Evolutionary conservation across 208 protist genomes (phyloP).

Genomic region (Leishmania amazonensis): DNA sequence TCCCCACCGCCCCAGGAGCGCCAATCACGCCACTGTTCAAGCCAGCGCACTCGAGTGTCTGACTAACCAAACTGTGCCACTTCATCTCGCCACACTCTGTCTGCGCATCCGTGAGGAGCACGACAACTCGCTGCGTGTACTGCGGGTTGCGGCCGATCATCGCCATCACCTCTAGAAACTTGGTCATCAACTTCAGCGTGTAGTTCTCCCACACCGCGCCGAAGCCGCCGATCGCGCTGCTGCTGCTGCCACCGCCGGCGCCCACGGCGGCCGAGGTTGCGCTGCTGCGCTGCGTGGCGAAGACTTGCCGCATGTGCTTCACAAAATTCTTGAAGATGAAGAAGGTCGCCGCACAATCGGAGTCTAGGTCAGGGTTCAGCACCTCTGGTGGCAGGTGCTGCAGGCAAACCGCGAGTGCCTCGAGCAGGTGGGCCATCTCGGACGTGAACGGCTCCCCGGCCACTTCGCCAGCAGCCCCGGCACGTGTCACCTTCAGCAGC

Average conservation of each 20-base stretch:
- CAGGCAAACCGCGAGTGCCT: conserved; percentile 69
- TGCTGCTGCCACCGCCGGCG: not conserved
- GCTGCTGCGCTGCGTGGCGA: conserved; percentile 56
- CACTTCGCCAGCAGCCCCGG: conserved; percentile 24
- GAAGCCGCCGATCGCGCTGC: not conserved
- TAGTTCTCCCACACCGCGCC: conserved; percentile 72
- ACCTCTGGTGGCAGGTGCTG: conserved; percentile 75
- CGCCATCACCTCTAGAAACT: conserved; percentile 78
- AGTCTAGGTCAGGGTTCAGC: conserved; percentile 77
- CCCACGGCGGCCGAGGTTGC: not conserved
- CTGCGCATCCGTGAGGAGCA: conserved; percentile 71
- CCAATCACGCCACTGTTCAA: conserved; percentile 34
- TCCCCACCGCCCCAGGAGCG: not conserved
- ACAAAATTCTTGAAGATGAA: conserved; percentile 88
- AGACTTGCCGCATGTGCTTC: conserved; percentile 69
- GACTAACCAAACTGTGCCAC: conserved; percentile 68
- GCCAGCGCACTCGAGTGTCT: conserved; percentile 79
- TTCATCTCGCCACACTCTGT: conserved; percentile 72
- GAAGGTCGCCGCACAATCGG: conserved; percentile 83
- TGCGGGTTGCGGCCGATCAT: conserved; percentile 85
- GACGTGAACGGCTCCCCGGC: conserved; percentile 60
- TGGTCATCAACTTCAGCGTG: conserved; percentile 70
- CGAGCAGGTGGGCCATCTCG: conserved; percentile 77
- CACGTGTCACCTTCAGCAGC: conserved; percentile 8
- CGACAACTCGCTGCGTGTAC: conserved; percentile 74